Evolutionary conservation across 176 grass and related monocot species (phyloP).

Genomic region (Carex littledalei): DNA sequence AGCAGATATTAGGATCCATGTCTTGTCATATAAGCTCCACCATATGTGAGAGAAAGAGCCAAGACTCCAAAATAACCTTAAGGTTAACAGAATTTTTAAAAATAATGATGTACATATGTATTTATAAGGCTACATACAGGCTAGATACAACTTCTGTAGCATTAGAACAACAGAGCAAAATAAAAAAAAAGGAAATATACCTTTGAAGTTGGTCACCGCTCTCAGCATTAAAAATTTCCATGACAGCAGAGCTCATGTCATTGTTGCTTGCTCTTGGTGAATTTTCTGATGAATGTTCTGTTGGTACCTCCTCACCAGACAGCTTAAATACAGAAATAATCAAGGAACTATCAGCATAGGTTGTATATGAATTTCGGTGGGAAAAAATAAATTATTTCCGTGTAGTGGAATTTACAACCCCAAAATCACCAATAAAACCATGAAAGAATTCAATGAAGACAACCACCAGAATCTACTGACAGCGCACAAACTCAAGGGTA

Average conservation of each 20-base stretch:
- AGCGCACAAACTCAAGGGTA: not conserved
- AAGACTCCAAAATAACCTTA: slow-evolving; percentile 56
- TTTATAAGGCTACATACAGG: not conserved
- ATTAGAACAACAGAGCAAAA: not conserved
- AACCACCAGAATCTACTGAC: slow-evolving; percentile 24
- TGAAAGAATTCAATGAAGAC: slow-evolving; percentile 11
- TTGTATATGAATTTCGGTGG: slow-evolving; percentile 40
- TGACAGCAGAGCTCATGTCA: slow-evolving; percentile 54
- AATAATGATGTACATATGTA: not conserved
- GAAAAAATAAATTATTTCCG: slow-evolving; percentile 11
- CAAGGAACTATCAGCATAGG: not conserved
- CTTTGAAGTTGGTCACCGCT: slow-evolving; percentile 48
- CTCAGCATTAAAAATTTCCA: slow-evolving; percentile 55
- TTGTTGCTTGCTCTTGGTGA: slow-evolving; percentile 30
- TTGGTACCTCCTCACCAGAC: slow-evolving; percentile 31
- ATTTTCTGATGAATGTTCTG: slow-evolving; percentile 41
- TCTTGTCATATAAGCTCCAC: slow-evolving; percentile 86
- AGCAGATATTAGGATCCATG: slow-evolving; percentile 66
- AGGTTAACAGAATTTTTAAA: slow-evolving; percentile 2
- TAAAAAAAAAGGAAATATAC: slow-evolving; percentile 26
- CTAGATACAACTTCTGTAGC: not conserved
- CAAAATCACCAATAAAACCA: slow-evolving; percentile 7
- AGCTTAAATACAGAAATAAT: slow-evolving; percentile 28
- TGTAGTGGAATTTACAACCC: slow-evolving; percentile 1
- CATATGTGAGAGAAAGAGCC: slow-evolving; percentile 46